Percentiles rank a stretch among this genome's conserved stretches.
Evolutionary conservation across 2,329 filamentous ascomycete species (phyloP).

Genomic region (Colletotrichum zoysiae): DNA sequence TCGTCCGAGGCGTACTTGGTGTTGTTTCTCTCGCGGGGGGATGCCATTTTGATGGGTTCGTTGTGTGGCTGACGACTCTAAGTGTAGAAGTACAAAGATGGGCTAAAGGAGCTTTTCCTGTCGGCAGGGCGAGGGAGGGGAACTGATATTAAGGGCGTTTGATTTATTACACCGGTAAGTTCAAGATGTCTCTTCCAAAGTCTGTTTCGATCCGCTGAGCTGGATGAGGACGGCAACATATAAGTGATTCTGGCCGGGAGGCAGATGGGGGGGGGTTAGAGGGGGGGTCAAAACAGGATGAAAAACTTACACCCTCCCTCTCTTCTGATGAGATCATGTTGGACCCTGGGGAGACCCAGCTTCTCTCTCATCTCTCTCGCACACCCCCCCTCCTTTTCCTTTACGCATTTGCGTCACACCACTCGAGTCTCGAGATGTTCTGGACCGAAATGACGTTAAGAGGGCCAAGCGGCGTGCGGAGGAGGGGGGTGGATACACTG

Average conservation of each 20-base stretch:
- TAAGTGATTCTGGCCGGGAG: conserved; percentile 40
- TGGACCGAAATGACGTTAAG: conserved; percentile 48
- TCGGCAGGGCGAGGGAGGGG: neutral
- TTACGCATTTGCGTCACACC: conserved; percentile 36
- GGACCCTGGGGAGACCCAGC: conserved; percentile 40
- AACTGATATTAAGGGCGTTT: conserved; percentile 3
- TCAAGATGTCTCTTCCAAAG: conserved; percentile 24
- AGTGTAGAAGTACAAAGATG: conserved; percentile 40
- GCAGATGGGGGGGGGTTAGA: neutral
- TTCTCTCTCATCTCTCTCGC: conserved; percentile 2
- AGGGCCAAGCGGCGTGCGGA: conserved; percentile 39
- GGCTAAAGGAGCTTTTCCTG: conserved; percentile 8
- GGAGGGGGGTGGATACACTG: conserved; percentile 33
- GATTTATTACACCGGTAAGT: conserved; percentile 20
- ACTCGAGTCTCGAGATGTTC: conserved; percentile 34
- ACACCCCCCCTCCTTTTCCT: conserved; percentile 6
- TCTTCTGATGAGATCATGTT: conserved; percentile 44
- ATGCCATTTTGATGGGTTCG: conserved; percentile 44
- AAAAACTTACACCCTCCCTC: conserved; percentile 37
- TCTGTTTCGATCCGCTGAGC: neutral
- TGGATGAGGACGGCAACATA: conserved; percentile 41
- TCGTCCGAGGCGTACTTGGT: conserved; percentile 54
- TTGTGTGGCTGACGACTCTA: neutral
- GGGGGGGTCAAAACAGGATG: conserved; percentile 42
- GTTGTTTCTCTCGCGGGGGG: conserved; percentile 49